These are phyloP conservation scores for Pichia sp. DNA, from an alignment of 1,139 yeast species.

Conservation along the genomic window DNA sequence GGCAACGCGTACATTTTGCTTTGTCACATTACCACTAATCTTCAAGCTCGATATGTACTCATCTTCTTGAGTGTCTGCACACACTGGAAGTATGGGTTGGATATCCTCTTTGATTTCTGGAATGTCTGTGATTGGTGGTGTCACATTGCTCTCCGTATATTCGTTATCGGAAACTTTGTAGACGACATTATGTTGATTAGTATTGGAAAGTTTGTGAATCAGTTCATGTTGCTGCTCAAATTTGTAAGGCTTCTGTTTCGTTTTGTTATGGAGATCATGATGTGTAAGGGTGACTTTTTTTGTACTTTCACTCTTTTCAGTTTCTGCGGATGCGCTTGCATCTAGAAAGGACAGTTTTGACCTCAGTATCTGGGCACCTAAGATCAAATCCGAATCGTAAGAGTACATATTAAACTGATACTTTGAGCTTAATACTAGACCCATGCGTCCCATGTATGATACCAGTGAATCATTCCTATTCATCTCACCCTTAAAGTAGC, in stretches of 20 bases:
- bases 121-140: not conserved
- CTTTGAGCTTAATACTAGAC: slow-evolving; percentile 73
- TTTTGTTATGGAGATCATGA: not conserved
- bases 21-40: slow-evolving; percentile 62
- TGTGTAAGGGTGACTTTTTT: not conserved
- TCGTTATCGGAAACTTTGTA: slow-evolving; percentile 11
- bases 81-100: no score
- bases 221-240: slow-evolving; percentile 7
- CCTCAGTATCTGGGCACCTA: slow-evolving; percentile 82
- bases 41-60: slow-evolving; percentile 53
- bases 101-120: not conserved
- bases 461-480: not conserved
- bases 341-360: slow-evolving; percentile 15
- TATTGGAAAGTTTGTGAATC: slow-evolving; percentile 1
- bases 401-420: slow-evolving; percentile 91
- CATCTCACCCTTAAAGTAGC: slow-evolving; percentile 16
- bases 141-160: slow-evolving; percentile 5
- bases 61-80: slow-evolving; percentile 2
- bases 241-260: not conserved
- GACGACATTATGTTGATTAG: slow-evolving; percentile 8
- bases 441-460: slow-evolving; percentile 17
- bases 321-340: no score
- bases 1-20: slow-evolving; percentile 51
- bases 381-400: slow-evolving; percentile 75
- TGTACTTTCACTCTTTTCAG: not conserved